These are phyloP conservation scores for Cyclotella cryptica DNA, from an alignment of 108 stramenopile genomes.

Conservation along the genomic window DNA sequence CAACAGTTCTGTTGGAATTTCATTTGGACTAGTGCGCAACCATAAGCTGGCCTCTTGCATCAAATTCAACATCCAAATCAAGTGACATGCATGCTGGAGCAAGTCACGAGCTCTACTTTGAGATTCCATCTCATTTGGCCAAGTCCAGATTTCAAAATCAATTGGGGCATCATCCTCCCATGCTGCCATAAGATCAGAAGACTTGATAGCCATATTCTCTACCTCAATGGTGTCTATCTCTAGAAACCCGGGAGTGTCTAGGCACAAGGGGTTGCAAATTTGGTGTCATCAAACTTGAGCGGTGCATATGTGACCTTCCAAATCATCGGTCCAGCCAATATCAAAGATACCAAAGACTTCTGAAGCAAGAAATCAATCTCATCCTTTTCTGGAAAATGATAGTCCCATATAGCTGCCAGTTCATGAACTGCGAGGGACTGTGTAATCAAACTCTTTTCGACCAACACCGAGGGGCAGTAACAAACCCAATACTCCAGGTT, in stretches of 20 bases:
- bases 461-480: slow-evolving; percentile 3
- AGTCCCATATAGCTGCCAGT: slow-evolving; percentile 10
- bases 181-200: not conserved
- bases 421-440: not conserved
- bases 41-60: not conserved
- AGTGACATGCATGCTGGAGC: not conserved
- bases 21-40: not conserved
- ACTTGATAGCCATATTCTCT: not conserved
- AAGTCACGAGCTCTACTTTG: slow-evolving; percentile 4
- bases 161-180: slow-evolving; percentile 10
- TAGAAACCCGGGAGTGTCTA: not conserved
- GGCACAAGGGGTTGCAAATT: too few species aligned
- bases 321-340: not conserved
- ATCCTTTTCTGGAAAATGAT: not conserved
- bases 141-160: slow-evolving; percentile 6
- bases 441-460: not conserved
- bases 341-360: not conserved
- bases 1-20: not conserved
- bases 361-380: not conserved
- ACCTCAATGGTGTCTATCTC: not conserved
- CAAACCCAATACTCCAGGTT: not conserved
- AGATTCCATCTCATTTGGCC: too few species aligned
- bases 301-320: too few species aligned
- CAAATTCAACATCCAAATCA: slow-evolving; percentile 1
- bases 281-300: too few species aligned